Percentiles rank a stretch among this genome's conserved stretches.
Conservation (phyloP, 805 yeast genomes). For the Kluyveromyces wickerhamii region DNA sequence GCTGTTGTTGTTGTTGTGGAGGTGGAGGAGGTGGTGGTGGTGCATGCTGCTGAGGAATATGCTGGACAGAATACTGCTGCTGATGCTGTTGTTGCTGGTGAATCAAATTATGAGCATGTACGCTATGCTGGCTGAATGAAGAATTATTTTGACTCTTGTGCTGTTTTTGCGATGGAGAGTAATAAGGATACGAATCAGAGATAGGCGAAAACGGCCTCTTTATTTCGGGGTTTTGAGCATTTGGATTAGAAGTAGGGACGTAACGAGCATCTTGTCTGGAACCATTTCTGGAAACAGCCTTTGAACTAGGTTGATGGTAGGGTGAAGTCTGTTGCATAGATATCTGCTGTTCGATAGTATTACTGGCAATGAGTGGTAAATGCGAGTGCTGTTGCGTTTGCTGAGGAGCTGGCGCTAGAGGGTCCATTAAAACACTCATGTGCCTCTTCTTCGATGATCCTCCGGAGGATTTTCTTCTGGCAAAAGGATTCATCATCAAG, state of each 20-base stretch:
- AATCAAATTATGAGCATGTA: no score
- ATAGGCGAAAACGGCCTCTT: slow-evolving; percentile 8
- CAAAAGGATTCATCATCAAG: slow-evolving; percentile 21
- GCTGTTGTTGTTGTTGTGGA: neutral
- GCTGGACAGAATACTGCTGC: no score
- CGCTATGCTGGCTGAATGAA: no score
- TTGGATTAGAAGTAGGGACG: slow-evolving; percentile 6
- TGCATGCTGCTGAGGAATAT: neutral
- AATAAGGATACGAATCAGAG: neutral
- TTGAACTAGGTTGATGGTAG: slow-evolving; percentile 1
- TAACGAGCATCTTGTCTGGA: slow-evolving; percentile 3
- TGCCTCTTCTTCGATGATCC: slow-evolving; percentile 17
- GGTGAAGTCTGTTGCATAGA: slow-evolving; percentile 2
- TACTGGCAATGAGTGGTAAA: neutral
- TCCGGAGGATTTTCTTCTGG: slow-evolving; percentile 8
- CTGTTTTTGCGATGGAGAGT: neutral
- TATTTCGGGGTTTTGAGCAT: neutral
- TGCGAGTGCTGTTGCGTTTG: neutral
- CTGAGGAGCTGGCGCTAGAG: slow-evolving; percentile 17
- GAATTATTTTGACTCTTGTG: neutral
- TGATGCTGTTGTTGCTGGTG: no score
- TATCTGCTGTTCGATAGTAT: slow-evolving; percentile 4
- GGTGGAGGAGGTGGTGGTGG: neutral
- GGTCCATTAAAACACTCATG: slow-evolving; percentile 23
- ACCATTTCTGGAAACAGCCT: neutral